Conservation (phyloP, 2,329 filamentous ascomycete species). For the Furcasterigmium furcatum region DNA sequence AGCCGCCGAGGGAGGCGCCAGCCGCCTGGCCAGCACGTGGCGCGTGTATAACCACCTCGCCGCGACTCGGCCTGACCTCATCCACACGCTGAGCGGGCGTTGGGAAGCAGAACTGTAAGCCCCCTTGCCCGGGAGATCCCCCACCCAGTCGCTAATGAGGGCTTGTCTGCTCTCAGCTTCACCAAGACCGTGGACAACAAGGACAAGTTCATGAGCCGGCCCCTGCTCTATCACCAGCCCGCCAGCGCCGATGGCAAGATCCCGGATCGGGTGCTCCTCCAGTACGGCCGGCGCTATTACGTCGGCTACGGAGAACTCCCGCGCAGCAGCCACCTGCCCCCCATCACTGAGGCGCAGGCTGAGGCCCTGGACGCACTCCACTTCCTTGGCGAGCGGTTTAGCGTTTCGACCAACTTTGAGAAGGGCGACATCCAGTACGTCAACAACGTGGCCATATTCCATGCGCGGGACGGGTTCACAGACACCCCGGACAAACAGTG, state of each 20-base stretch:
- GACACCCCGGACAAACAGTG: constrained; percentile 40
- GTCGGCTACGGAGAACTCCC: constrained; percentile 55
- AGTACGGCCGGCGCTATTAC: constrained; percentile 58
- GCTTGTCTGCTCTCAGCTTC: constrained; percentile 35
- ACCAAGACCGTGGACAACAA: constrained; percentile 32
- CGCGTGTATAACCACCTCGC: constrained; percentile 62
- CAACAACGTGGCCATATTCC: constrained; percentile 53
- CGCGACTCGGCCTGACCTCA: constrained; percentile 53
- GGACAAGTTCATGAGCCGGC: constrained; percentile 42
- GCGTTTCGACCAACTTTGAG: constrained; percentile 40
- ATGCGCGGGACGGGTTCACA: constrained; percentile 46
- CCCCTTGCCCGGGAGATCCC: constrained; percentile 8
- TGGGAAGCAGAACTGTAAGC: constrained; percentile 43
- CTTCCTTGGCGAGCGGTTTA: constrained; percentile 42
- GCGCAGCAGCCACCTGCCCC: constrained; percentile 49
- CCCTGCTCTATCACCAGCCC: constrained; percentile 54
- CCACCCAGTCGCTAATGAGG: not conserved
- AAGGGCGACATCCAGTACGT: constrained; percentile 52
- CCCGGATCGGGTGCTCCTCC: constrained; percentile 55
- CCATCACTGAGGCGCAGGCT: constrained; percentile 50
- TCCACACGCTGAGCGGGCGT: constrained; percentile 49
- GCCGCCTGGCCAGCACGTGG: constrained; percentile 55
- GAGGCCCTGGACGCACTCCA: constrained; percentile 50
- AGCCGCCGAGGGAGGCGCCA: constrained; percentile 50
- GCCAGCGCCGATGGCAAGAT: constrained; percentile 30